Percentiles rank a stretch among this genome's conserved stretches.
These are phyloP conservation scores for Tolypocladium cylindrosporum DNA, from an alignment of 2,329 filamentous ascomycete genomes.

Conservation along the genomic window DNA sequence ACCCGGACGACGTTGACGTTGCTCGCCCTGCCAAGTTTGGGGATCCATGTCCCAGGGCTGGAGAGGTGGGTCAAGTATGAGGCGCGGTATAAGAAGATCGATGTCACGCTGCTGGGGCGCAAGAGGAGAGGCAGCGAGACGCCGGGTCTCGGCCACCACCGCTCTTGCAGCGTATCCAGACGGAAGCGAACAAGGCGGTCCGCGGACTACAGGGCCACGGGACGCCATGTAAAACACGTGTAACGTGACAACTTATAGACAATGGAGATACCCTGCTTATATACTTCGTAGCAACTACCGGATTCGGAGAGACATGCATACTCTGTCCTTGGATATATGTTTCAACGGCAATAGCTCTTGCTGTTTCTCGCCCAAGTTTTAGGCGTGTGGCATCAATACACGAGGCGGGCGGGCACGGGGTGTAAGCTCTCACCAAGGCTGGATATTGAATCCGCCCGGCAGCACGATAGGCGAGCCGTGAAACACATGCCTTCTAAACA, in stretches of 20 bases:
- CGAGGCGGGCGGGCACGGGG: neutral
- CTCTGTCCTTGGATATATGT: neutral
- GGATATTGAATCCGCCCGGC: neutral
- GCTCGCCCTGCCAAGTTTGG: constrained; percentile 43
- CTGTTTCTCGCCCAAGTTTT: neutral
- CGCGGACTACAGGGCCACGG: neutral
- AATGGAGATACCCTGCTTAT: neutral
- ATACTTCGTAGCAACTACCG: neutral
- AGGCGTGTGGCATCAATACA: neutral
- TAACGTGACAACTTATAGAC: neutral
- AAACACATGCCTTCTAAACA: neutral
- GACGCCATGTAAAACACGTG: neutral
- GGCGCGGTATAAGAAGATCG: constrained; percentile 39
- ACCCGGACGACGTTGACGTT: constrained; percentile 24
- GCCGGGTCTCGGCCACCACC: constrained; percentile 20
- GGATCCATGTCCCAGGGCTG: constrained; percentile 33
- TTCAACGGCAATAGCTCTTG: neutral
- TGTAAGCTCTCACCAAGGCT: neutral
- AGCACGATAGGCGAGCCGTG: neutral
- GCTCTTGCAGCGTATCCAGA: neutral
- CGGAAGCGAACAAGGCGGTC: neutral
- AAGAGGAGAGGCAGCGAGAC: constrained; percentile 4
- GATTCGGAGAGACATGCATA: neutral
- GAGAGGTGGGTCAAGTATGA: constrained; percentile 40
- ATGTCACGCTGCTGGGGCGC: constrained; percentile 25